These are phyloP conservation scores for Wickerhamomyces subpelliculosus DNA, from an alignment of 805 yeast species.

Conservation along the genomic window DNA sequence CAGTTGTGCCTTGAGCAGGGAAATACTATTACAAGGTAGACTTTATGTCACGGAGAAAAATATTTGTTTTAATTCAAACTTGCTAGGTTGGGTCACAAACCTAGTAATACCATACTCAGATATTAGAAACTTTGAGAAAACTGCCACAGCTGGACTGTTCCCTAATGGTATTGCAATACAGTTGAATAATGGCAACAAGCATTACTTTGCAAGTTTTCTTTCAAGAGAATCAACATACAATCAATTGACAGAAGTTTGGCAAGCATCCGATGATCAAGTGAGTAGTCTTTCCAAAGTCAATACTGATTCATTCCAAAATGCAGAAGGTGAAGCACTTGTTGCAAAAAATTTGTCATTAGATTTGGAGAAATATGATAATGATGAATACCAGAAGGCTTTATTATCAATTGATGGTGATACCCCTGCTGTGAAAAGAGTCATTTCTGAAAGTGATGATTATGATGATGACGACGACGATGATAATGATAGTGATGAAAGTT, in stretches of 20 bases:
- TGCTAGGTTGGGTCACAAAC: slow-evolving; percentile 88
- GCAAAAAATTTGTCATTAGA: slow-evolving; percentile 12
- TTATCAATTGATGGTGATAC: slow-evolving; percentile 39
- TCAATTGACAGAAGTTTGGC: slow-evolving; percentile 35
- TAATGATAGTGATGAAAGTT: too few species aligned
- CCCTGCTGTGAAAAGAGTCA: slow-evolving; percentile 13
- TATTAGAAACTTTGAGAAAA: slow-evolving; percentile 68
- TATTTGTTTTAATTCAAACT: slow-evolving; percentile 79
- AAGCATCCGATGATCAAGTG: slow-evolving; percentile 10
- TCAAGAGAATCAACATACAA: slow-evolving; percentile 74
- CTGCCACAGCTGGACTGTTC: slow-evolving; percentile 79
- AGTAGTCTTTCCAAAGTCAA: neutral
- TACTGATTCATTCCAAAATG: neutral
- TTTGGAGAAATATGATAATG: slow-evolving; percentile 12
- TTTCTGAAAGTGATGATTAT: slow-evolving; percentile 16
- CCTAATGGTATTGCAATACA: slow-evolving; percentile 69
- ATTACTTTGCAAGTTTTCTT: slow-evolving; percentile 81
- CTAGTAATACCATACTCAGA: slow-evolving; percentile 67
- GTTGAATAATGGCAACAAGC: slow-evolving; percentile 38
- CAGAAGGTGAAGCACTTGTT: slow-evolving; percentile 8
- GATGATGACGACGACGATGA: slow-evolving; percentile 12
- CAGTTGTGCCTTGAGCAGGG: slow-evolving; percentile 84
- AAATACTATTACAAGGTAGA: slow-evolving; percentile 82
- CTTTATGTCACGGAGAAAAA: slow-evolving; percentile 72
- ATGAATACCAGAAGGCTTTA: slow-evolving; percentile 27